Percentiles rank a stretch among this genome's conserved stretches.
Conservation (phyloP, 2,329 filamentous ascomycete species). For the Stagonosporopsis cucurbitacearum region DNA sequence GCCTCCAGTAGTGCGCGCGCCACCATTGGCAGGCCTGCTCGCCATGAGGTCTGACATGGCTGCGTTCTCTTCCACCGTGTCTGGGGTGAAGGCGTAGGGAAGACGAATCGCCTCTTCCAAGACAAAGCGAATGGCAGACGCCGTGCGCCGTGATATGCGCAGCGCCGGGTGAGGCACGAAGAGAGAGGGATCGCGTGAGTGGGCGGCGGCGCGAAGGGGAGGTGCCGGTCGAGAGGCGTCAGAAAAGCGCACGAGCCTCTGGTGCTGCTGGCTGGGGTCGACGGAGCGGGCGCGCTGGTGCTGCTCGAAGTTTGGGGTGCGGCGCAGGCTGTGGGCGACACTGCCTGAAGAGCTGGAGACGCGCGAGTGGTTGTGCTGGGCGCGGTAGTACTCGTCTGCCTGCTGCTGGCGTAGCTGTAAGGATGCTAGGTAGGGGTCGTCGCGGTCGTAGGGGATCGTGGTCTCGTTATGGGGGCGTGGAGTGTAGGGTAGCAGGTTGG, state of each 20-base stretch:
- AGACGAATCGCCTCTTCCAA: constrained; percentile 88
- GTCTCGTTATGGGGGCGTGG: constrained; percentile 45
- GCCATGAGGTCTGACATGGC: constrained; percentile 86
- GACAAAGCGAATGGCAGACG: constrained; percentile 88
- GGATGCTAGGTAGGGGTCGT: constrained; percentile 47
- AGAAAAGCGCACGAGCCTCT: constrained; percentile 46
- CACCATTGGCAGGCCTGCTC: constrained; percentile 64
- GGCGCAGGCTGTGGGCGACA: constrained; percentile 57
- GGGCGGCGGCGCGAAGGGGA: constrained; percentile 34
- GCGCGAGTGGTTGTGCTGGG: constrained; percentile 51
- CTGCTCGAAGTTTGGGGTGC: constrained; percentile 56
- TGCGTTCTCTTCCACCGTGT: constrained; percentile 85
- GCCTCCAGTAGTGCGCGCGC: constrained; percentile 59
- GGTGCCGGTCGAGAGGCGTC: constrained; percentile 36
- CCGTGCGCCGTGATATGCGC: constrained; percentile 82
- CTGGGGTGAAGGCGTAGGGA: constrained; percentile 81
- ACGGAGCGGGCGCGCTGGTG: constrained; percentile 52
- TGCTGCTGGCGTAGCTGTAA: constrained; percentile 54
- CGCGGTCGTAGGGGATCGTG: constrained; percentile 44
- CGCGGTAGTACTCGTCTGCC: constrained; percentile 44
- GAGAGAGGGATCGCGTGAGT: constrained; percentile 21
- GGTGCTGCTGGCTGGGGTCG: constrained; percentile 48
- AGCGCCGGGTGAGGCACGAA: constrained; percentile 61
- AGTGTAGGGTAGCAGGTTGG: constrained; percentile 38
- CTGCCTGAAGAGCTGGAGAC: constrained; percentile 62